Evolutionary conservation across 495 filamentous ascomycete genomes (phyloP).

Genomic region (Haplographium delicatum): DNA sequence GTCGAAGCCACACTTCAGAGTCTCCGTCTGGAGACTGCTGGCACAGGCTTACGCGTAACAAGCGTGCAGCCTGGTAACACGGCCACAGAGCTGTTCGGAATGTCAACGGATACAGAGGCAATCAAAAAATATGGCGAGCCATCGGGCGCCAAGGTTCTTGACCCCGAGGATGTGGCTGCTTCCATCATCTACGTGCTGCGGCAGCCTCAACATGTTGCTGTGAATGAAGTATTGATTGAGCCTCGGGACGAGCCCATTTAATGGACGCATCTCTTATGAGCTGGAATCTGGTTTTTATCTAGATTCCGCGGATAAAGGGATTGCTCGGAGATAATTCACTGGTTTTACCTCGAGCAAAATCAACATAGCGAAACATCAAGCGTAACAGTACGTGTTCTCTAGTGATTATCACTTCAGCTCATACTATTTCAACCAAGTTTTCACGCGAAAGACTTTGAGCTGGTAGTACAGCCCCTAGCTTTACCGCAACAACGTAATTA

Average conservation of each 20-base stretch:
- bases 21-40: constrained; percentile 61
- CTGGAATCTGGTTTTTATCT: too few species aligned
- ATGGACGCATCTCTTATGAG: too few species aligned
- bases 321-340: too few species aligned
- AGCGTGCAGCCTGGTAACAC: constrained; percentile 64
- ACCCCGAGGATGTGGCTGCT: constrained; percentile 57
- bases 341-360: too few species aligned
- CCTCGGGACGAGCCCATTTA: constrained; percentile 65
- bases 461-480: too few species aligned
- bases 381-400: too few species aligned
- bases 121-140: constrained; percentile 66
- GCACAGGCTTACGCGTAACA: constrained; percentile 57
- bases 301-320: too few species aligned
- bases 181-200: constrained; percentile 59
- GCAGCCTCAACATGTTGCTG: constrained; percentile 60
- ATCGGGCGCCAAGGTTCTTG: constrained; percentile 57
- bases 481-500: too few species aligned
- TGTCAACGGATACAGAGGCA: constrained; percentile 63
- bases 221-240: constrained; percentile 69
- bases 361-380: too few species aligned
- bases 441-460: too few species aligned
- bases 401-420: too few species aligned
- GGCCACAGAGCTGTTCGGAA: constrained; percentile 54
- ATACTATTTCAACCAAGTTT: too few species aligned
- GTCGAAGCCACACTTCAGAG: constrained; percentile 64